Evolutionary conservation across 331 rosid species (phyloP).

Genomic region (Malus hybrid): DNA sequence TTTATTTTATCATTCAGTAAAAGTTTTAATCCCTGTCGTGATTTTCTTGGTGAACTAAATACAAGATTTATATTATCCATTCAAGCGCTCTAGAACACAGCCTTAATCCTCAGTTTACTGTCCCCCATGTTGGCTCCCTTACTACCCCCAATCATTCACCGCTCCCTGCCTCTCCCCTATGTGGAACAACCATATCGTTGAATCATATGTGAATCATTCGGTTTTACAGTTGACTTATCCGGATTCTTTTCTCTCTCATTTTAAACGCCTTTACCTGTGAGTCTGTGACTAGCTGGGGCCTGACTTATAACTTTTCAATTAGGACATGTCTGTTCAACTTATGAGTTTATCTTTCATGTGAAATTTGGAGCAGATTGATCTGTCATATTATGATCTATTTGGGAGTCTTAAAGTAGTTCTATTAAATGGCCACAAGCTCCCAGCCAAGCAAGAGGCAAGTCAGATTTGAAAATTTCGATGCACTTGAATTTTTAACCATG

Average conservation of each 20-base stretch:
- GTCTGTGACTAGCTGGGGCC: not conserved
- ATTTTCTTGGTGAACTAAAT: too few species aligned
- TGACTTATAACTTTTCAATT: not conserved
- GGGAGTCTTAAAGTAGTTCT: constrained; percentile 79
- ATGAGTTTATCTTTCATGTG: not conserved
- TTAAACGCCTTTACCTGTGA: not conserved
- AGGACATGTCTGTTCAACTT: not conserved
- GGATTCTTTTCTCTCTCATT: not conserved
- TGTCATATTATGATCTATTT: constrained; percentile 70
- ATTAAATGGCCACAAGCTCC: constrained; percentile 47
- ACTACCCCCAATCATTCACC: too few species aligned
- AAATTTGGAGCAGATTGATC: constrained; percentile 58
- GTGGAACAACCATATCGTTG: not conserved
- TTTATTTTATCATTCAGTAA: too few species aligned
- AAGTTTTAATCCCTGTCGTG: too few species aligned
- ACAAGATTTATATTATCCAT: too few species aligned
- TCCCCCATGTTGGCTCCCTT: too few species aligned
- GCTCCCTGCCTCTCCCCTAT: too few species aligned
- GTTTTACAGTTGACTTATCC: not conserved
- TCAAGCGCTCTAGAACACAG: too few species aligned
- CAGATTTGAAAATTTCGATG: not conserved
- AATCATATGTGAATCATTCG: not conserved
- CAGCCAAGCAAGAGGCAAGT: constrained; percentile 68
- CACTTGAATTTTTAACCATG: not conserved
- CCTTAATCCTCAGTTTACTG: too few species aligned